Conservation (phyloP, 2,329 filamentous ascomycete genomes). For the Alternaria postmessia region DNA sequence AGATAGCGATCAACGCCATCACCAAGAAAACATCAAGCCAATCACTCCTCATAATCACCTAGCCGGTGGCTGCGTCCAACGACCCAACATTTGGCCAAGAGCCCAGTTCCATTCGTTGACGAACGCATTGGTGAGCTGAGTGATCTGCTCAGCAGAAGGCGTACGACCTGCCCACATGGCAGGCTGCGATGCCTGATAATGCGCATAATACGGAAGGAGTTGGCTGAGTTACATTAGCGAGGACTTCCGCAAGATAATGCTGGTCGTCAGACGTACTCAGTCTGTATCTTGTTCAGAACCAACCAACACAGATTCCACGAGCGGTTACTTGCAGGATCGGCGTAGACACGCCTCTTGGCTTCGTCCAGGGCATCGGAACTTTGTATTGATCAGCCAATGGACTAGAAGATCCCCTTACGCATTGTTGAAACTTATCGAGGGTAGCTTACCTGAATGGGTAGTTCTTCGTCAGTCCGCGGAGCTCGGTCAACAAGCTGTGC, state of each 20-base stretch:
- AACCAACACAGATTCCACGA: conserved; percentile 83
- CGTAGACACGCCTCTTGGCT: conserved; percentile 69
- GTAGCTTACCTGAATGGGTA: conserved; percentile 66
- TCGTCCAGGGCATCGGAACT: conserved; percentile 70
- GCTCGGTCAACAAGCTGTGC: conserved; percentile 73
- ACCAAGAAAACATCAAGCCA: background rate
- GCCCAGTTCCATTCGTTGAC: conserved; percentile 72
- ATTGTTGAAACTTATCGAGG: background rate
- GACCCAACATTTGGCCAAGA: conserved; percentile 70
- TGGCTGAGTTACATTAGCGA: conserved; percentile 54
- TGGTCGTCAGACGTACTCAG: conserved; percentile 62
- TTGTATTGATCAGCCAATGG: background rate
- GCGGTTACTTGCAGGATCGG: conserved; percentile 70
- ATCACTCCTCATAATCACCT: conserved; percentile 5
- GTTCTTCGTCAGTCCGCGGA: conserved; percentile 71
- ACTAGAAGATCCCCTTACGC: background rate
- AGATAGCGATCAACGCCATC: conserved; percentile 4
- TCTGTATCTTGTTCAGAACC: conserved; percentile 70
- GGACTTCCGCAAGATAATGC: background rate
- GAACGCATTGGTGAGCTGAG: conserved; percentile 69
- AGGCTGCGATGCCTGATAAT: conserved; percentile 66
- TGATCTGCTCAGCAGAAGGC: conserved; percentile 65
- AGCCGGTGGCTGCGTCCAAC: conserved; percentile 68
- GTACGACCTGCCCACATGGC: conserved; percentile 73
- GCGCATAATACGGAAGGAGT: conserved; percentile 68